These are phyloP conservation scores for Vickermania ingenoplastis DNA, from an alignment of 208 protist species.

Conservation along the genomic window DNA sequence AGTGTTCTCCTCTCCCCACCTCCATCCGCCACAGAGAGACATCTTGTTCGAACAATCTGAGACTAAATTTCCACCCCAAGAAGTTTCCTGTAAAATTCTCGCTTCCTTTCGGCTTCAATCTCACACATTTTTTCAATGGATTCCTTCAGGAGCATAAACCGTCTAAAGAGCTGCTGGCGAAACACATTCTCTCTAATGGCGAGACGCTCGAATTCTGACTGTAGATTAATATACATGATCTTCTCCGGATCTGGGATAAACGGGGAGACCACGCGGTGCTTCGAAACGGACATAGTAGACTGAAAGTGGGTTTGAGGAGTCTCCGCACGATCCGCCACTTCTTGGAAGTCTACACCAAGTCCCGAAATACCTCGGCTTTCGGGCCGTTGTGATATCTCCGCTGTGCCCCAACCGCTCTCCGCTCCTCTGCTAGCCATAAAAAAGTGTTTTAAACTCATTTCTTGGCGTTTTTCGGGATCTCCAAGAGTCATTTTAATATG, in stretches of 20 bases:
- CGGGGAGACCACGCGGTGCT: not conserved
- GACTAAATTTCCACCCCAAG: not conserved
- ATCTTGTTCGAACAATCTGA: too few relatives aligned
- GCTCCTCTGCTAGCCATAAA: not conserved
- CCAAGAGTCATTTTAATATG: not conserved
- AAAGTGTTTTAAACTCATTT: not conserved
- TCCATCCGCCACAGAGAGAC: too few relatives aligned
- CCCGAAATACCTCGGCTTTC: not conserved
- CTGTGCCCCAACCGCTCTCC: not conserved
- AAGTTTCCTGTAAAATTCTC: constrained; percentile 1
- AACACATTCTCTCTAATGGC: not conserved
- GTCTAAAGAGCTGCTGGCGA: not conserved
- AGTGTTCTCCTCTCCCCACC: too few relatives aligned
- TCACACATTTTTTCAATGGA: not conserved
- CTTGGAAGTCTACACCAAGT: not conserved
- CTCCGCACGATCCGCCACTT: not conserved
- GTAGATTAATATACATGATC: not conserved
- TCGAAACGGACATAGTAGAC: not conserved
- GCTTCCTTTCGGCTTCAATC: not conserved
- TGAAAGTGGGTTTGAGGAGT: not conserved
- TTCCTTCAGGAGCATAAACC: not conserved
- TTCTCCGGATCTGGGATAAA: not conserved
- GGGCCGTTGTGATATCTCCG: not conserved
- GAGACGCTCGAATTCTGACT: not conserved
- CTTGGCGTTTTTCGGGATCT: not conserved